A percentile compares a stretch with the other conserved stretches of the same genome.
phyloP scores from a whole-genome alignment of 2,329 filamentous ascomycete species.

The Aspergillus ochraceus region DNA sequence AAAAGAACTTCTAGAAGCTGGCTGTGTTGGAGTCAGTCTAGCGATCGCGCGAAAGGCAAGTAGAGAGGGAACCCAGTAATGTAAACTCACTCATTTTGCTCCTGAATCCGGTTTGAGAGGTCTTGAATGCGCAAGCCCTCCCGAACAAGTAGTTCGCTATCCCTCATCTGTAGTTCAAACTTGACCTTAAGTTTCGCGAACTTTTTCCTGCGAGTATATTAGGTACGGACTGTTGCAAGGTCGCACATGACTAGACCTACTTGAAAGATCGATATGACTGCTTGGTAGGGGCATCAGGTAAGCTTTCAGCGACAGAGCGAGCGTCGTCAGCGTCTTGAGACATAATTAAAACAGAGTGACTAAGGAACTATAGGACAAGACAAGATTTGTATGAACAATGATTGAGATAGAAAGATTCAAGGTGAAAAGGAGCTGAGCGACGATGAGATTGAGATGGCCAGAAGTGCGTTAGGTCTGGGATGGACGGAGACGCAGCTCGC shows the following conservation, averaged over 20 bases:
- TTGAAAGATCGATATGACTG: constrained; percentile 69
- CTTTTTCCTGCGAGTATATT: constrained; percentile 65
- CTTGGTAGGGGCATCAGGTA: constrained; percentile 46
- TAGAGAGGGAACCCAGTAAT: neutral
- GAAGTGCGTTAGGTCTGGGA: neutral
- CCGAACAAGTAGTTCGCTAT: constrained; percentile 62
- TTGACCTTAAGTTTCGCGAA: constrained; percentile 83
- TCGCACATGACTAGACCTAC: constrained; percentile 30
- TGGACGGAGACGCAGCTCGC: neutral
- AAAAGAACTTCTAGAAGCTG: constrained; percentile 85
- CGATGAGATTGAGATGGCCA: neutral
- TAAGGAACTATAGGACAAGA: neutral
- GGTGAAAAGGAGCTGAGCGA: neutral
- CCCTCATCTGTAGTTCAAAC: constrained; percentile 78
- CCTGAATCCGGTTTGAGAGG: constrained; percentile 77
- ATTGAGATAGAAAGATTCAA: neutral
- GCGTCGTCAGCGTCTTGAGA: constrained; percentile 31
- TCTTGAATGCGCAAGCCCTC: constrained; percentile 79
- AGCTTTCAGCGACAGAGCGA: constrained; percentile 28
- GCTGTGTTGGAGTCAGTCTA: constrained; percentile 49
- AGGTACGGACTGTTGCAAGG: constrained; percentile 1
- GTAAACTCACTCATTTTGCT: constrained; percentile 81
- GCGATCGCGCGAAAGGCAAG: neutral
- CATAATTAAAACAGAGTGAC: constrained; percentile 23
- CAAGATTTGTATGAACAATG: neutral